These are phyloP conservation scores for Epichloe brachyelytri DNA, from an alignment of 2,329 filamentous ascomycete species.

Conservation along the genomic window DNA sequence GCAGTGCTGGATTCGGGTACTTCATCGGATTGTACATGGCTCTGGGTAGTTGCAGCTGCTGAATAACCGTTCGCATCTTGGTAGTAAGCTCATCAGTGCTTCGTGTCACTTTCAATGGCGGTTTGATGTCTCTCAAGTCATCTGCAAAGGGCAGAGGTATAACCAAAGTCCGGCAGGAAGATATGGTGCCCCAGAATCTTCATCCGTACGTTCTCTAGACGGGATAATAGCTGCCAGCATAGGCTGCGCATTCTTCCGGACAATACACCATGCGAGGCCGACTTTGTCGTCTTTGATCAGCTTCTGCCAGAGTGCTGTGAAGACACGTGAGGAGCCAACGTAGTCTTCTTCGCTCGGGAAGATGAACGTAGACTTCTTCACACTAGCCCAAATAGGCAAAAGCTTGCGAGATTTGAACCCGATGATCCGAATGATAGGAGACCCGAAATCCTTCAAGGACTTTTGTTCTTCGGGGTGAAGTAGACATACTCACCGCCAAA, in stretches of 20 bases:
- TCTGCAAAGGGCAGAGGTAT: constrained; percentile 77
- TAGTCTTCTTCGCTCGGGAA: constrained; percentile 87
- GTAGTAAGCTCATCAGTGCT: constrained; percentile 64
- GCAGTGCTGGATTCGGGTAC: constrained; percentile 83
- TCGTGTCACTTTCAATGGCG: constrained; percentile 36
- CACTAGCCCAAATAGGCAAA: constrained; percentile 71
- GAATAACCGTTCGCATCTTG: constrained; percentile 67
- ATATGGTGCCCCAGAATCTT: constrained; percentile 51
- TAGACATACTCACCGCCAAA: constrained; percentile 84
- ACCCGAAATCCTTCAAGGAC: constrained; percentile 64
- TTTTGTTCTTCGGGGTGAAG: constrained; percentile 77
- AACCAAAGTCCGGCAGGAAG: constrained; percentile 82
- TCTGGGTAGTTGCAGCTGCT: constrained; percentile 80
- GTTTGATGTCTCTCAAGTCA: constrained; percentile 66
- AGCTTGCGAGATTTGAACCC: constrained; percentile 77
- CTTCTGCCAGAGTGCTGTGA: constrained; percentile 82
- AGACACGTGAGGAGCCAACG: constrained; percentile 83
- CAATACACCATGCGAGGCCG: constrained; percentile 79
- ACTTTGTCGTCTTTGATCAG: constrained; percentile 68
- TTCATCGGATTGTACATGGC: constrained; percentile 71
- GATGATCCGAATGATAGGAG: constrained; percentile 73
- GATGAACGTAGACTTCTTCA: constrained; percentile 80
- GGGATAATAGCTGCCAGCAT: constrained; percentile 71
- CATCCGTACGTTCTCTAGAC: constrained; percentile 52
- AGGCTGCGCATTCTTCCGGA: constrained; percentile 68